Base-by-base conservation (phyloP, 2,329 filamentous ascomycete species). In the Daldinia sp. region DNA sequence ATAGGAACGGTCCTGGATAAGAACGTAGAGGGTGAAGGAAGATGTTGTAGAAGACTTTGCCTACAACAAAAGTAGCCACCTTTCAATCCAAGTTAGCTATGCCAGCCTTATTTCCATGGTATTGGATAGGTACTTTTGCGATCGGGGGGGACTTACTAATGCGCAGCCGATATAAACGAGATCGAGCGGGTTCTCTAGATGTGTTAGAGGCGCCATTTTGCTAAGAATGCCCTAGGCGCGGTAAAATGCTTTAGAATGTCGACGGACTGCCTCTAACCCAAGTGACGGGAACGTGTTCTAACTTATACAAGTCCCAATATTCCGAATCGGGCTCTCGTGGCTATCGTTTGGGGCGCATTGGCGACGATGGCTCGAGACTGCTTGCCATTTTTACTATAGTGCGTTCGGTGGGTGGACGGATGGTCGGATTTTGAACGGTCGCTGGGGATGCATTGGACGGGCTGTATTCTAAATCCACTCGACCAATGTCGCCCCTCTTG, bases 11-110 rank as follows among this genome's bases (percentile, higher is more conserved):
- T 1, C 70, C 69, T 0, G 71, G 70, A 43, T 56, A 72, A 13
- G 63, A 60, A 19, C 65, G 41, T 11, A 72, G 64, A 17, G 68
- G 70, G 41, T 71, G 70, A 8, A 72, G 53, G 30, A 69, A 66
- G 17, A 69, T 29, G 53, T 73, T 72, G 48, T 69, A 67, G 23
- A 69, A 41, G 3, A 30, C 41, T 10, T 34, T 32, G 8, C 51
- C 58, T 25, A 61, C 21, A 21, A 64, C 23, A 30, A 39, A 52
- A 13, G 56, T n/a, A 7, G 53, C 35, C 4, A 45, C 3, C 67
- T 68, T 49, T 9, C 8, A 13, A 7, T n/a, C 6, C 4, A 21
- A 13, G 39, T 67, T 43, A 67, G 64, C 37, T 39, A 11, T 19
- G 23, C n/a, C 5, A 6, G 5, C 35, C 37, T n/a, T 19, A 6